Percentiles rank a stretch among this genome's conserved stretches.
Evolutionary conservation across 108 stramenopile species (phyloP).

Genomic region (Aurantiochytrium sp.): DNA sequence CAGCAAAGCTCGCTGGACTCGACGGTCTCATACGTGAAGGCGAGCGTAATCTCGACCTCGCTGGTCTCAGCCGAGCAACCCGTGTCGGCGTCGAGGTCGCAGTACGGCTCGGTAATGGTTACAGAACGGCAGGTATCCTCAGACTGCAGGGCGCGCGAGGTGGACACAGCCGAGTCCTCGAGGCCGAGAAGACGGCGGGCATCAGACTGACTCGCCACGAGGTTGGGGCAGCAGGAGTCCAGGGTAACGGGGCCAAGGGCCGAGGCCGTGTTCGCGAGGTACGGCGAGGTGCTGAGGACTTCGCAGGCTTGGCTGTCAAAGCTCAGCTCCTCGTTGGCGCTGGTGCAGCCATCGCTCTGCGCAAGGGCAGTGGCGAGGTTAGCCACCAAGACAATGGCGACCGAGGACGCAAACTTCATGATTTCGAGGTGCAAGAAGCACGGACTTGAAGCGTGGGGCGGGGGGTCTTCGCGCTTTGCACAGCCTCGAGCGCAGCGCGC

Average conservation of each 20-base stretch:
- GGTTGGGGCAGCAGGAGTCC: not conserved
- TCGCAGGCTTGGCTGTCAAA: not conserved
- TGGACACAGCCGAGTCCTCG: not conserved
- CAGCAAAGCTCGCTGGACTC: not conserved
- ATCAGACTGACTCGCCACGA: not conserved
- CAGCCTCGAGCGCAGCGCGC: too few relatives aligned
- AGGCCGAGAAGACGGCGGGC: not conserved
- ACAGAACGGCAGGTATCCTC: not conserved
- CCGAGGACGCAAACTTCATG: not conserved
- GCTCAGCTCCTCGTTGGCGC: not conserved
- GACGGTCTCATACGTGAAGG: not conserved
- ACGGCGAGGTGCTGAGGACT: not conserved
- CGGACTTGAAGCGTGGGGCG: too few relatives aligned
- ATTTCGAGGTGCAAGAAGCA: too few relatives aligned
- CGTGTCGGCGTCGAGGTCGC: not conserved
- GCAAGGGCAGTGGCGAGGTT: not conserved
- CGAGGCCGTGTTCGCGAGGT: not conserved
- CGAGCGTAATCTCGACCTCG: not conserved
- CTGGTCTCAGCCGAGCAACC: not conserved
- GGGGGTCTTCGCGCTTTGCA: too few relatives aligned
- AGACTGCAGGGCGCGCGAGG: not conserved
- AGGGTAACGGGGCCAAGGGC: not conserved
- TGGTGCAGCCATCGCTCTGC: not conserved
- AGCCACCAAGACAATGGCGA: not conserved
- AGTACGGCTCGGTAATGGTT: not conserved